Evolutionary conservation across 305 asterid species (phyloP).

Genomic region (Fraxinus latifolia): DNA sequence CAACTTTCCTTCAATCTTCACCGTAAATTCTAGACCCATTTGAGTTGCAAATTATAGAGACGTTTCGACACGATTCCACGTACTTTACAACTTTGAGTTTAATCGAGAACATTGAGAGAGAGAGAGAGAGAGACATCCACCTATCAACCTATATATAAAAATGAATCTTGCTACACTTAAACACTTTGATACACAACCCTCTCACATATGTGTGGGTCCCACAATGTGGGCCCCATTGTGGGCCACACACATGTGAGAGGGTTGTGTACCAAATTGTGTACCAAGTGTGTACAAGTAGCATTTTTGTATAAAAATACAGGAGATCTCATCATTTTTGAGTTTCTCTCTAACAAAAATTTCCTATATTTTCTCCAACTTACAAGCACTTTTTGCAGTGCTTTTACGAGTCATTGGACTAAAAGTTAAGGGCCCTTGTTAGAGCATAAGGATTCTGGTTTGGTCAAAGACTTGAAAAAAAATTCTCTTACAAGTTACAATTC

Average conservation of each 20-base stretch:
- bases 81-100: background rate
- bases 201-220: too few relatives aligned
- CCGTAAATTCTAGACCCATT: background rate
- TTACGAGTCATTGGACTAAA: background rate
- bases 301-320: background rate
- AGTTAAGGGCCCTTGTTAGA: slow-evolving; percentile 6
- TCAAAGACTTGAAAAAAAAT: background rate
- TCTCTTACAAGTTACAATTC: background rate
- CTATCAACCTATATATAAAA: background rate
- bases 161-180: too few relatives aligned
- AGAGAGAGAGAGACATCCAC: background rate
- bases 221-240: too few relatives aligned
- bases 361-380: background rate
- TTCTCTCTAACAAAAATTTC: background rate
- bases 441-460: slow-evolving; percentile 2
- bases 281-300: too few relatives aligned
- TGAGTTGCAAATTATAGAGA: background rate
- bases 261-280: too few relatives aligned
- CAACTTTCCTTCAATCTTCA: background rate
- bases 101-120: background rate
- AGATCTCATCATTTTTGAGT: background rate
- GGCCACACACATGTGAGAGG: too few relatives aligned
- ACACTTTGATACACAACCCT: too few relatives aligned
- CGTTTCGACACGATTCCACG: background rate
- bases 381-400: background rate